Evolutionary conservation across 441 rosid genomes (phyloP).

Genomic region (Hura crepitans): DNA sequence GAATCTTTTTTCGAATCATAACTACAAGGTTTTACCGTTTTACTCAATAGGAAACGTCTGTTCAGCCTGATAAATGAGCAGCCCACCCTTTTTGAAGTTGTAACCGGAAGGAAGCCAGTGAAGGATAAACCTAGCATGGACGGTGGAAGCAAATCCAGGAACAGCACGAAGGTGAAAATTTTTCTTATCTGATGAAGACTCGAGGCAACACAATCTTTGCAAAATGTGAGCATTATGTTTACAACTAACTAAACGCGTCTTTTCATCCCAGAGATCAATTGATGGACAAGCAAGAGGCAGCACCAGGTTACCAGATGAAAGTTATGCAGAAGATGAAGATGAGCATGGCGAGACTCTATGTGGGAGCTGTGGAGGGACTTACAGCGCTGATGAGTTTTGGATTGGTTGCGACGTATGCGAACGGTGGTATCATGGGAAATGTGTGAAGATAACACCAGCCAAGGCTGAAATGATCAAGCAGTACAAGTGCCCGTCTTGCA

Average conservation of each 20-base stretch:
- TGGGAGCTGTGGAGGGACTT: slow-evolving; percentile 69
- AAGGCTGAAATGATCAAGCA: slow-evolving; percentile 78
- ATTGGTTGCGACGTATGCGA: slow-evolving; percentile 79
- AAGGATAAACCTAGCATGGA: slow-evolving; percentile 68
- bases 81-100: slow-evolving; percentile 79
- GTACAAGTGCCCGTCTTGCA: slow-evolving; percentile 79
- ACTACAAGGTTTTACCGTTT: slow-evolving; percentile 3
- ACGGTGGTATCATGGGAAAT: slow-evolving; percentile 81
- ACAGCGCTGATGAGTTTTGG: slow-evolving; percentile 72
- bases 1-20: neutral
- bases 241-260: neutral
- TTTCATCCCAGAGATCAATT: slow-evolving; percentile 50
- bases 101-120: slow-evolving; percentile 57
- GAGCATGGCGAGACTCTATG: slow-evolving; percentile 74
- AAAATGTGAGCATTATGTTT: neutral
- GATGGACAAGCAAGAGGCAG: slow-evolving; percentile 62
- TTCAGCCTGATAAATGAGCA: slow-evolving; percentile 78
- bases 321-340: slow-evolving; percentile 62
- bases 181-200: neutral
- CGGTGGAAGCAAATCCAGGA: slow-evolving; percentile 67
- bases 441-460: slow-evolving; percentile 79
- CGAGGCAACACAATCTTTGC: neutral
- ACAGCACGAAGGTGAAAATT: slow-evolving; percentile 51
- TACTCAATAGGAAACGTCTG: slow-evolving; percentile 59
- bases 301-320: slow-evolving; percentile 48